Evolutionary conservation across 2,329 filamentous ascomycete species (phyloP), one percentile per base, ranked within the genome.

Genomic region (Neonectria ditissima): DNA sequence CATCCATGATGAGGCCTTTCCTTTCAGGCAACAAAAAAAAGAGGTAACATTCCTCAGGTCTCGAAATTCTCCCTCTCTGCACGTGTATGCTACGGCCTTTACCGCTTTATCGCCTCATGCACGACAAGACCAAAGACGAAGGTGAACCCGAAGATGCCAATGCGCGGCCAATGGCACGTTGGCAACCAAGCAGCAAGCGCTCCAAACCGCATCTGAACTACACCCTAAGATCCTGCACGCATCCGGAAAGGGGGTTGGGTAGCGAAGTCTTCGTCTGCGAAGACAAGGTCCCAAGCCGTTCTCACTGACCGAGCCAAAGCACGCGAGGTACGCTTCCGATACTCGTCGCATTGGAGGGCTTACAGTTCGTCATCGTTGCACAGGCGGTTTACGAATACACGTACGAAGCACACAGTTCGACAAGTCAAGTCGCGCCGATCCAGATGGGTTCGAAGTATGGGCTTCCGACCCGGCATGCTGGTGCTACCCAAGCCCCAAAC

Each of bases 401-500:
- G 20, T 24, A 45, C 22, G 32, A 6, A 34, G 34, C 16, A 37
- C 34, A 37, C 34, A 32, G 20, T 39, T 43, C 9, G 24, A 48
- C 45, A 26, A 30, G 48, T 48, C 26, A 39, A 18, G 47, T 47
- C 45, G 44, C 55, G 45, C 48, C 43, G 44, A 57, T 51, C 20
- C 32, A 58, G 55, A 44, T 44, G 50, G 51, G 32, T 11, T 55
- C 30, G 28, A 50, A 26, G 45, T 52, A 48, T 68, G 57, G 54
- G 45, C 45, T 71, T 63, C 64, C 62, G 67, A 69, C 67, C 63
- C 62, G 48, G 55, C 69, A 70, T 61, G 56, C 55, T 62, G 62
- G 71, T 73, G 47, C 48, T 50, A 73, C 71, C n/a, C n/a, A n/a
- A n/a, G n/a, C n/a, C 14, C 54, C 52, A 71, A 66, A 41, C 18